Conservation (phyloP, 805 yeast genomes). For the Lipomyces oligophaga region DNA sequence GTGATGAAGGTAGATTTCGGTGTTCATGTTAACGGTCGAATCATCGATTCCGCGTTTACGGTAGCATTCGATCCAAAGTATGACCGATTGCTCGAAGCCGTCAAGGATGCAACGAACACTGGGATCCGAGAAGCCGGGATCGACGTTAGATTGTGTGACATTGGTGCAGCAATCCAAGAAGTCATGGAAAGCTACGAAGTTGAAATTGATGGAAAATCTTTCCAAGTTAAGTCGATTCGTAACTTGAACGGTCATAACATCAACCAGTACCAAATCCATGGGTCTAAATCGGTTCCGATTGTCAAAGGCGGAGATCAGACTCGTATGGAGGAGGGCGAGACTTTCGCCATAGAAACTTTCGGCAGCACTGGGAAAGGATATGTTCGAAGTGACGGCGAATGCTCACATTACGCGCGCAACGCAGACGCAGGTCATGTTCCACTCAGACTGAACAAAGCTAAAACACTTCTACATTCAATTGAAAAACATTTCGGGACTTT, state of each 20-base stretch:
- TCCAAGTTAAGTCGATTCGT: slow-evolving; percentile 82
- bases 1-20: slow-evolving; percentile 97
- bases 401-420: slow-evolving; percentile 83
- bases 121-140: slow-evolving; percentile 93
- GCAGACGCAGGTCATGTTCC: slow-evolving; percentile 49
- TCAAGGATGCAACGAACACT: slow-evolving; percentile 87
- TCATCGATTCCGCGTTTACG: slow-evolving; percentile 93
- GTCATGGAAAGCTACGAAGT: slow-evolving; percentile 96
- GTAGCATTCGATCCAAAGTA: slow-evolving; percentile 80
- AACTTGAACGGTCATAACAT: slow-evolving; percentile 95
- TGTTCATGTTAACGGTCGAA: slow-evolving; percentile 91
- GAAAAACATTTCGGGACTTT: slow-evolving; percentile 84
- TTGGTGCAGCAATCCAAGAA: slow-evolving; percentile 94
- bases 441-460: slow-evolving; percentile 62
- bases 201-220: slow-evolving; percentile 79
- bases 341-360: slow-evolving; percentile 96
- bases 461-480: slow-evolving; percentile 62
- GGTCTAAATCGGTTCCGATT: slow-evolving; percentile 95
- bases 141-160: slow-evolving; percentile 89
- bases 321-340: slow-evolving; percentile 98
- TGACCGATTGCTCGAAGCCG: slow-evolving; percentile 77
- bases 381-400: slow-evolving; percentile 82
- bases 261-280: slow-evolving; percentile 78
- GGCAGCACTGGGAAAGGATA: slow-evolving; percentile 96
- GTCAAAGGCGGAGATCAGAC: slow-evolving; percentile 90